Evolutionary conservation across 345 rosid genomes (phyloP).

Genomic region (Lumnitzera littorea): DNA sequence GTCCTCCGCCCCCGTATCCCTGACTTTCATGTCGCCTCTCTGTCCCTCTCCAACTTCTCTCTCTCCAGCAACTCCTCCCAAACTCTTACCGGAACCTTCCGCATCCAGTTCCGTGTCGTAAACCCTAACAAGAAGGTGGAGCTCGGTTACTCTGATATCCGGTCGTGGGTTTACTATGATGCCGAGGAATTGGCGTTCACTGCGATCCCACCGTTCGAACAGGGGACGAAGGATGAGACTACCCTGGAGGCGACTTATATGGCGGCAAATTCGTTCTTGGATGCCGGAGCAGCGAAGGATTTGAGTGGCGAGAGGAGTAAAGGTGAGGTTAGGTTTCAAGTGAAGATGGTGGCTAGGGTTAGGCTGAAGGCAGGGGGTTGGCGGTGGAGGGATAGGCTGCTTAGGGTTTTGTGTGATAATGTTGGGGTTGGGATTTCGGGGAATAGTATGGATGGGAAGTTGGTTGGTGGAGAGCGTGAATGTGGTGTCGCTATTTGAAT

Average conservation of each 20-base stretch:
- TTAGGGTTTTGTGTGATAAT: constrained; percentile 38
- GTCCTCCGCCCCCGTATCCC: constrained; percentile 70
- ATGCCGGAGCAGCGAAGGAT: constrained; percentile 5
- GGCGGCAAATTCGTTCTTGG: constrained; percentile 37
- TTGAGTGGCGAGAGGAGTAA: constrained; percentile 32
- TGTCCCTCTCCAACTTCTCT: constrained; percentile 56
- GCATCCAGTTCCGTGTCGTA: constrained; percentile 31
- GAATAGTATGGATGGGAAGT: constrained; percentile 45
- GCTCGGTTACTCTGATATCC: constrained; percentile 29
- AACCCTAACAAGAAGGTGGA: constrained; percentile 77
- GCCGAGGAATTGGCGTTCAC: constrained; percentile 29
- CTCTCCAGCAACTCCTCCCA: constrained; percentile 20
- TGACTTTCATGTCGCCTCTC: constrained; percentile 33
- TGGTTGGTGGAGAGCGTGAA: constrained; percentile 31
- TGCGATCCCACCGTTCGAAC: constrained; percentile 49
- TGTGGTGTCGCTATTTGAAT: constrained; percentile 27
- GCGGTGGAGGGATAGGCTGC: constrained; percentile 35
- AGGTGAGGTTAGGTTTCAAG: constrained; percentile 37
- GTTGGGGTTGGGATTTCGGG: constrained; percentile 29
- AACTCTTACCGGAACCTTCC: constrained; percentile 47
- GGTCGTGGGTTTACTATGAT: constrained; percentile 15
- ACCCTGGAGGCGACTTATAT: constrained; percentile 26
- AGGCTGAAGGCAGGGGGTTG: constrained; percentile 40
- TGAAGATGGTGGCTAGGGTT: constrained; percentile 34
- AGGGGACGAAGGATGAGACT: constrained; percentile 36